Base-by-base conservation (phyloP, 768 basidiomycete species). In the Mycena vitilis region DNA sequence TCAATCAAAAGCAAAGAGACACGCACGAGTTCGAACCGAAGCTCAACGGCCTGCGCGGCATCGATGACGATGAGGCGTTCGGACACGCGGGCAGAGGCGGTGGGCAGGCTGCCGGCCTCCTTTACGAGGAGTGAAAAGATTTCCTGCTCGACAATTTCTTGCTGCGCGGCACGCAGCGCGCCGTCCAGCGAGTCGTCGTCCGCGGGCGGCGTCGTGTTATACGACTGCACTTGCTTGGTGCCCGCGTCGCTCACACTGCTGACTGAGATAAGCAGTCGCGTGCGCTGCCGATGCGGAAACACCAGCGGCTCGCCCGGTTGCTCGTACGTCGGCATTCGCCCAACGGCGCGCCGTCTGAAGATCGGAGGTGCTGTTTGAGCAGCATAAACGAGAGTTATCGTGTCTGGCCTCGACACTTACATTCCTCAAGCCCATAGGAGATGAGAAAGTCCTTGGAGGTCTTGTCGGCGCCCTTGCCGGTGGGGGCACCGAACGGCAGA, bases 361-460 rank as follows among this genome's bases (percentile, higher is more conserved):
- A 80, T 72, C 4, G 86, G 76, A 36, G 89, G 85, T 25, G 94
- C 94, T 95, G 70, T 1, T 54, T 5, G 48, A 64, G 22, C 66
- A 23, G 6, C 13, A 55, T 49, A 44, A 45, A 45, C 15, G 15
- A 30, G 30, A 30, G 30, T 30, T 30, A 5, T 30, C 30, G 5
- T 30, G 30, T 30, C 30, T 30, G 30, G 30, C 30, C 30, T 30
- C n/a, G n/a, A 36, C 4, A 22, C 20, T 22, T 40, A 40, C 94
- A 92, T 81, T 93, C 91, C 79, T 94, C 93, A 13, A 95, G 78
- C 15, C 93, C 93, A 73, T 89, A 95, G 4, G 92, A 89, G 63
- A 95, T 83, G 53, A 93, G 78, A 73, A 95, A 94, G 73, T 95
- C 94, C 71, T 90, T 94, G 0, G 91, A 87, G 5, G 93, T 91